A percentile compares a stretch with the other conserved stretches of the same genome.
phyloP scores from a whole-genome alignment of 139 green algal species.

The Pseudopediastrum boryanum region DNA sequence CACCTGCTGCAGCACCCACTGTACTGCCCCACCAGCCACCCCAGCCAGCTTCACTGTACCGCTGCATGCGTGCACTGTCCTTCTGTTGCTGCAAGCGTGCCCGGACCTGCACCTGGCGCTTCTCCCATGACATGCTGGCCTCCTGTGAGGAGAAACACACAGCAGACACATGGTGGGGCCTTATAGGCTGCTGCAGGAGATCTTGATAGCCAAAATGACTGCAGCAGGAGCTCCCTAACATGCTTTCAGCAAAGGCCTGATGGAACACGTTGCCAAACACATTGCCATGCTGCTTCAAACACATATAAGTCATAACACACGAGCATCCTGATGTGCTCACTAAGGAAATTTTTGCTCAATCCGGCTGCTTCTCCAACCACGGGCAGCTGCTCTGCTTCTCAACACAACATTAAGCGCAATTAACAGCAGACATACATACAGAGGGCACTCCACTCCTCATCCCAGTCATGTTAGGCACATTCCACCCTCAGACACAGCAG shows the following conservation, averaged over 20 bases:
- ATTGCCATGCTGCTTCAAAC: not conserved
- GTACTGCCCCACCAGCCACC: not conserved
- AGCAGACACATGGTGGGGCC: not conserved
- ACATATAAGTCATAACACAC: not conserved
- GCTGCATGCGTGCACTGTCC: not conserved
- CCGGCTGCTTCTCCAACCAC: not conserved
- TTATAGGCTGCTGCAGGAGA: not conserved
- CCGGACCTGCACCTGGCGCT: constrained; percentile 37
- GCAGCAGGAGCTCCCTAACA: not conserved
- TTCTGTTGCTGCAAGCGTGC: constrained; percentile 1
- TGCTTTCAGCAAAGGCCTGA: not conserved
- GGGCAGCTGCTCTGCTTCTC: not conserved
- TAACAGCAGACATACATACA: not conserved
- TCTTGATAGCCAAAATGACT: not conserved
- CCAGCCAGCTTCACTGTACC: not conserved
- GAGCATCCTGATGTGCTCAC: not conserved
- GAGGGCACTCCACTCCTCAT: not conserved
- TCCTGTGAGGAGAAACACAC: constrained; percentile 28
- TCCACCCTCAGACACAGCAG: not conserved
- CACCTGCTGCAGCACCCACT: constrained; percentile 3
- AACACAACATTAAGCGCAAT: not conserved
- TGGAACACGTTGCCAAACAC: not conserved
- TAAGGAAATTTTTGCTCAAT: not conserved
- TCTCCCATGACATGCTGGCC: constrained; percentile 44
- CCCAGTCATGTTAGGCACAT: not conserved